Base-by-base conservation (phyloP, 176 grass and related monocot genomes). In the Triticum dicoccoides region DNA sequence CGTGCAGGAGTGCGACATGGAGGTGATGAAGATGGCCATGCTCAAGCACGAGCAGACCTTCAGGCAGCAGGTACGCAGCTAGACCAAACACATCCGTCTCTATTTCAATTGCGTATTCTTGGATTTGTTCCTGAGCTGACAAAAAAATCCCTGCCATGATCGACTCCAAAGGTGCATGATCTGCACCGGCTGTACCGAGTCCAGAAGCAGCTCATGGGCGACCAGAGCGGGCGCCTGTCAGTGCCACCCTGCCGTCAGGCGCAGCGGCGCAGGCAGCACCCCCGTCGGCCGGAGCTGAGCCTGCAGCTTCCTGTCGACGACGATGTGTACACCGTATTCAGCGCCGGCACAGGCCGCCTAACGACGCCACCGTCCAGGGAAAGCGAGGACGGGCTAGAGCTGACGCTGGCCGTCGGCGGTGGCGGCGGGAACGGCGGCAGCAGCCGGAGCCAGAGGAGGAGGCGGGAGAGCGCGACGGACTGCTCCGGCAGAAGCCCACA, bases 1-100 rank as follows among this genome's bases (percentile, higher is more conserved):
- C 21, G 64, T 78, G 88, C 88, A 32, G 38, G 80, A 90, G 68
- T 38, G 86, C 82, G 93, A 95, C 42, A 95, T 90, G 86, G 93
- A 92, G 79, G 42, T 92, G 39, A 69, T 95, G 88, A 95, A 92
- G 83, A 84, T 88, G 70, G 93, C 90, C 80, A 92, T 95, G 90
- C 90, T 92, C 61, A 95, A 90, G 52, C 93, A 95, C 65, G 93
- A 95, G 41, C 80, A 86, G 82, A 92, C 90, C 54, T 95, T 95
- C 88, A 88, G 76, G 70, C 88, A 92, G 62, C 93, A 95, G 89
- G 92, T 94, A 85, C 21, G 7, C 38, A 41, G 6, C 8, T 39
- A 39, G 38, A 7, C 35, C 58, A 8, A 18, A 29, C 64, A 51
- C 9, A 7, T 80, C 9, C 8, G 14, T 52, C 29, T 30, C n/a